Conservation (phyloP, 2,329 filamentous ascomycete genomes). For the Dactylellina drechsleri region DNA sequence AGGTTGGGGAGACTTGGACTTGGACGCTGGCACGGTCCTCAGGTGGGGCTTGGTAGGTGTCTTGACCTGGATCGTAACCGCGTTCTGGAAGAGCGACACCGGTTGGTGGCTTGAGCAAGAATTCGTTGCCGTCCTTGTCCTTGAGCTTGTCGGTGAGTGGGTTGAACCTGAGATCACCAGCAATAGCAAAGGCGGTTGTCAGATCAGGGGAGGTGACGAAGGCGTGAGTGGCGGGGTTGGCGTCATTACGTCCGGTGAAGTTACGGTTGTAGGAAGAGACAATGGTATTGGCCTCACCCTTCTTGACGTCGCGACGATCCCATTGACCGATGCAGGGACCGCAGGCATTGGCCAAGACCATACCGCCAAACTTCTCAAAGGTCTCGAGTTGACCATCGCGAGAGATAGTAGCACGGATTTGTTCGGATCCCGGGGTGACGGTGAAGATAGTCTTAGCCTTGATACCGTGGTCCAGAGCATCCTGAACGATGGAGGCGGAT, state of each 20-base stretch:
- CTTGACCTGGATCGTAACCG: slow-evolving; percentile 88
- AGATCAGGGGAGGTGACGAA: slow-evolving; percentile 92
- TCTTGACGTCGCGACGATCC: slow-evolving; percentile 92
- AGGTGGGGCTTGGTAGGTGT: slow-evolving; percentile 97
- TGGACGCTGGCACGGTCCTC: slow-evolving; percentile 75
- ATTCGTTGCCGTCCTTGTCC: slow-evolving; percentile 96
- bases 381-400: slow-evolving; percentile 92
- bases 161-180: slow-evolving; percentile 90
- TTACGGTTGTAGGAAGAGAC: slow-evolving; percentile 99
- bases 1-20: slow-evolving; percentile 86
- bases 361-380: slow-evolving; percentile 93
- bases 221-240: slow-evolving; percentile 91
- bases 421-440: slow-evolving; percentile 95
- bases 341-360: slow-evolving; percentile 94
- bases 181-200: slow-evolving; percentile 85
- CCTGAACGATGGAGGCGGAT: slow-evolving; percentile 87
- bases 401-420: slow-evolving; percentile 91
- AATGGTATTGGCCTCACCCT: slow-evolving; percentile 95
- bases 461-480: slow-evolving; percentile 89
- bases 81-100: slow-evolving; percentile 81
- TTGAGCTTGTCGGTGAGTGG: slow-evolving; percentile 90
- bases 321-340: slow-evolving; percentile 94
- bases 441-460: slow-evolving; percentile 95
- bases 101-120: slow-evolving; percentile 81
- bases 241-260: slow-evolving; percentile 97